Conservation (phyloP, 2,329 filamentous ascomycete genomes). For the Akanthomyces lecanii region DNA sequence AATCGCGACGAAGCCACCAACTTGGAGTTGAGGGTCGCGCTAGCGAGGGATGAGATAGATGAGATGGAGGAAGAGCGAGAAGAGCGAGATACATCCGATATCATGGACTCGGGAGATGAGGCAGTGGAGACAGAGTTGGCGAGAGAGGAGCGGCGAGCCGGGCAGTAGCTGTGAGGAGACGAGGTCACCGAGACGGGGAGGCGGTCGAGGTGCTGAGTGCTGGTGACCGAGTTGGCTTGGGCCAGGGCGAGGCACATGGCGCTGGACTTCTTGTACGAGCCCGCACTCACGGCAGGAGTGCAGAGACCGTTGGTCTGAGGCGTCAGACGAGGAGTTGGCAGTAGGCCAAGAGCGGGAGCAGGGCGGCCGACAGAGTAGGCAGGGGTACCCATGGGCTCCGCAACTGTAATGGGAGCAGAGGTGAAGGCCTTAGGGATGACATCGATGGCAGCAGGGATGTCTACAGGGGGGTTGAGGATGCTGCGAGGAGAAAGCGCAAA, state of each 20-base stretch:
- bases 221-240: constrained; percentile 44
- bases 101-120: constrained; percentile 64
- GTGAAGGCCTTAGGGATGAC: constrained; percentile 39
- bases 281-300: constrained; percentile 57
- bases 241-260: constrained; percentile 60
- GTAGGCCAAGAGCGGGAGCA: constrained; percentile 50
- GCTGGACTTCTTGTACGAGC: constrained; percentile 46
- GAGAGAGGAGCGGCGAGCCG: constrained; percentile 56
- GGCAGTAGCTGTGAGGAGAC: constrained; percentile 48
- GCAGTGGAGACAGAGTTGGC: constrained; percentile 59
- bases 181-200: constrained; percentile 45
- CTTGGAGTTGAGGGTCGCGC: constrained; percentile 52
- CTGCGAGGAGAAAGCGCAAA: constrained; percentile 39
- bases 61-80: constrained; percentile 64
- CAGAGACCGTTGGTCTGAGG: constrained; percentile 52
- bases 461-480: constrained; percentile 41
- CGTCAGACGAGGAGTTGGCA: constrained; percentile 57
- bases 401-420: constrained; percentile 38
- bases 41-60: constrained; percentile 56
- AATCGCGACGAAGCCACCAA: constrained; percentile 59
- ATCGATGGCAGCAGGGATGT: constrained; percentile 35
- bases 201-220: constrained; percentile 49
- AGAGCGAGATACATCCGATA: constrained; percentile 58
- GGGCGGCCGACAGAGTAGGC: constrained; percentile 43
- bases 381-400: constrained; percentile 45